Evolutionary conservation across 2,329 filamentous ascomycete species (phyloP).

Genomic region (Celoporthe dispersa): DNA sequence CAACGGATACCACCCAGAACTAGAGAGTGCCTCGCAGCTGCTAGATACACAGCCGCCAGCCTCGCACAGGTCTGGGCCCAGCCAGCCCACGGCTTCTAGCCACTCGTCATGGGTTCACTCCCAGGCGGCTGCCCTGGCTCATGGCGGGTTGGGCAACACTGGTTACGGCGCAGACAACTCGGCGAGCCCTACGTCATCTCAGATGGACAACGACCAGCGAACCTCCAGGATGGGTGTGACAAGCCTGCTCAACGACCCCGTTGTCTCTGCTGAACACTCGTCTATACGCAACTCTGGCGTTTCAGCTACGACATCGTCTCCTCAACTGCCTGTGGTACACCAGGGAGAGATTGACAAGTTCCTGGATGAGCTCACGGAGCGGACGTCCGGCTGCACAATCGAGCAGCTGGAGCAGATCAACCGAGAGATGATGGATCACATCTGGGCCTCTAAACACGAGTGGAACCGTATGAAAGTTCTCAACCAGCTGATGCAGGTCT

Average conservation of each 20-base stretch:
- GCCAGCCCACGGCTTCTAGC: constrained; percentile 51
- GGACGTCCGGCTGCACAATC: constrained; percentile 78
- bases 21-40: constrained; percentile 50
- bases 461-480: constrained; percentile 81
- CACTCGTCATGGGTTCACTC: constrained; percentile 63
- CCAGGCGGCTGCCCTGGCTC: constrained; percentile 57
- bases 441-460: constrained; percentile 79
- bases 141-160: constrained; percentile 34
- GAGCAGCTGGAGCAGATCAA: constrained; percentile 96
- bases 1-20: constrained; percentile 62
- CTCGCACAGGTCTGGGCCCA: constrained; percentile 35
- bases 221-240: constrained; percentile 42
- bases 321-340: constrained; percentile 50
- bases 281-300: constrained; percentile 36
- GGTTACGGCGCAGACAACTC: constrained; percentile 26
- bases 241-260: constrained; percentile 49
- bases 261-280: constrained; percentile 36
- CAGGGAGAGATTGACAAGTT: constrained; percentile 60
- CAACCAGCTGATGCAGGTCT: constrained; percentile 62
- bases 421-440: constrained; percentile 83
- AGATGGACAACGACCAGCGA: constrained; percentile 36
- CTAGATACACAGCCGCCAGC: constrained; percentile 58
- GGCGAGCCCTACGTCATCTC: constrained; percentile 46
- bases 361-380: constrained; percentile 64
- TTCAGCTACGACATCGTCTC: constrained; percentile 48